A percentile compares a stretch with the other conserved stretches of the same genome.
Evolutionary conservation across 495 filamentous ascomycete species (phyloP).

Genomic region (Stereocaulon alpinum): DNA sequence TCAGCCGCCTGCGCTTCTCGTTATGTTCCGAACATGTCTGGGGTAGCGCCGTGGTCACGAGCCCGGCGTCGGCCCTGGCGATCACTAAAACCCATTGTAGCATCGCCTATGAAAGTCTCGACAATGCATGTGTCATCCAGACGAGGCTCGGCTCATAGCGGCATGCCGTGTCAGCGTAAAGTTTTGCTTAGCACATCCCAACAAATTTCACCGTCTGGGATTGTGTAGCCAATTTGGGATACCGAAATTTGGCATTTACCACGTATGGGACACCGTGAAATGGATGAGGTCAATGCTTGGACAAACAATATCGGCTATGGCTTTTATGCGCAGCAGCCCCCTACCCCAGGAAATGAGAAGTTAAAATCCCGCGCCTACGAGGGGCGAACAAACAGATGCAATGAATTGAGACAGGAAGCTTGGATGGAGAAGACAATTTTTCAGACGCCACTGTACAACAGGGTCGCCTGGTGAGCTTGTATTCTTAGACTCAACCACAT

Average conservation of each 20-base stretch:
- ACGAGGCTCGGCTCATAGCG: neutral
- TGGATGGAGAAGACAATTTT: neutral
- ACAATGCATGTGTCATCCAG: neutral
- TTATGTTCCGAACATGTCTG: slow-evolving; percentile 11
- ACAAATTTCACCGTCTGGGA: neutral
- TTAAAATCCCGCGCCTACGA: slow-evolving; percentile 4
- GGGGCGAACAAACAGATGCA: neutral
- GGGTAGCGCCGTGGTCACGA: neutral
- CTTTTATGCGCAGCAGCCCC: neutral
- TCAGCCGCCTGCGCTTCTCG: slow-evolving; percentile 14
- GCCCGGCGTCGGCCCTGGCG: neutral
- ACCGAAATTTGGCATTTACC: neutral
- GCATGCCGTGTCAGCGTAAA: neutral
- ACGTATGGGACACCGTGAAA: neutral
- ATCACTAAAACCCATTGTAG: slow-evolving; percentile 1
- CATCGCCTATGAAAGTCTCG: neutral
- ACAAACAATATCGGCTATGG: slow-evolving; percentile 6
- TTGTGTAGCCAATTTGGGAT: neutral
- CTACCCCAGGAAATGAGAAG: slow-evolving; percentile 4
- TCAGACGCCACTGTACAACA: slow-evolving; percentile 11
- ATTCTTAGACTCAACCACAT: slow-evolving; percentile 10
- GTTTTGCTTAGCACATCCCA: neutral
- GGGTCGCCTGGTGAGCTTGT: slow-evolving; percentile 6
- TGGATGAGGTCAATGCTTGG: slow-evolving; percentile 10
- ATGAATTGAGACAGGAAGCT: neutral